phyloP scores from a whole-genome alignment of 192 early-diverging fungal genomes.

The Backusella morwellensis region DNA sequence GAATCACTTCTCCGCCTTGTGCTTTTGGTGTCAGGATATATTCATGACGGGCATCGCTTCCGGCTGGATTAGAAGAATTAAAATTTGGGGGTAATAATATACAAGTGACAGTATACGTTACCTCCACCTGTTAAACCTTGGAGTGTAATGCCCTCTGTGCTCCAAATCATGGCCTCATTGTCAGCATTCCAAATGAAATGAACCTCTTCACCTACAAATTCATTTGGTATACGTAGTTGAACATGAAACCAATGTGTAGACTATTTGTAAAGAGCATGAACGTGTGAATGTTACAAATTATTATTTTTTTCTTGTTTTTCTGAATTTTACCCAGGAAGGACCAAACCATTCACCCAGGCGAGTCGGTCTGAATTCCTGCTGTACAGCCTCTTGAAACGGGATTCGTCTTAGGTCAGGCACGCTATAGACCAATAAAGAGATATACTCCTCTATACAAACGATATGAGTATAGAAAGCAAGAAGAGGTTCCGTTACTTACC shows the following conservation, averaged over 20 bases:
- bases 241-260: constrained; percentile 78
- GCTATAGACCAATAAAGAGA: constrained; percentile 59
- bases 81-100: too few relatives aligned
- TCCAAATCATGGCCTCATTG: constrained; percentile 93
- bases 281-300: neutral
- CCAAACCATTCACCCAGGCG: constrained; percentile 77
- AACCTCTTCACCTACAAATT: constrained; percentile 69
- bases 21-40: constrained; percentile 48
- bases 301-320: neutral
- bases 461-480: constrained; percentile 5
- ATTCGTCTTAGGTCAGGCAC: constrained; percentile 70
- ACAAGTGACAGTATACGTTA: constrained; percentile 7
- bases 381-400: constrained; percentile 72
- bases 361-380: constrained; percentile 64
- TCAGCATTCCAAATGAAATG: constrained; percentile 82
- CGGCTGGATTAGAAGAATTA: constrained; percentile 13
- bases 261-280: constrained; percentile 27
- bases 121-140: constrained; percentile 90
- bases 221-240: constrained; percentile 65
- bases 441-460: constrained; percentile 37
- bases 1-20: constrained; percentile 51
- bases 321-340: constrained; percentile 68
- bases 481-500: neutral
- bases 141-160: constrained; percentile 72
- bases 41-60: constrained; percentile 50